Evolutionary conservation across 345 rosid species (phyloP).

Genomic region (Zanthoxylum bungeanum): DNA sequence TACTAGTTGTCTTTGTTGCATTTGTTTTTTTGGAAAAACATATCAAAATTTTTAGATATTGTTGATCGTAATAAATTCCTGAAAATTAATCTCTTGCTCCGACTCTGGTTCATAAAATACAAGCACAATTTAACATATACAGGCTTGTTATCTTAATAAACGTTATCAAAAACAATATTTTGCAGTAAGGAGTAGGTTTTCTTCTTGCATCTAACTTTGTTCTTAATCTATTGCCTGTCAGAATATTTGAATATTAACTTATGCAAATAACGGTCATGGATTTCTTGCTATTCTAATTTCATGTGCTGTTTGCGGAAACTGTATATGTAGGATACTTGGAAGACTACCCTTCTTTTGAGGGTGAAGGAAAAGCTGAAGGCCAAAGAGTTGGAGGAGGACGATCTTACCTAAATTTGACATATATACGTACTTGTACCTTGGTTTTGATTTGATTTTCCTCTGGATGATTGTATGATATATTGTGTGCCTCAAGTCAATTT

Average conservation of each 20-base stretch:
- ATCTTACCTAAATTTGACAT: conserved; percentile 64
- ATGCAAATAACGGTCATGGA: background rate
- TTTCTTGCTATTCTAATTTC: background rate
- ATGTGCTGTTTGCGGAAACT: background rate
- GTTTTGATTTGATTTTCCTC: conserved; percentile 19
- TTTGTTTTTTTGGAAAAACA: background rate
- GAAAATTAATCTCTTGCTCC: background rate
- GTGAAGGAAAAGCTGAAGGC: conserved; percentile 98
- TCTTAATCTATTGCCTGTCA: background rate
- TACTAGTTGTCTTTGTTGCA: background rate
- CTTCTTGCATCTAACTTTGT: background rate
- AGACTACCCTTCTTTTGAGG: conserved; percentile 89
- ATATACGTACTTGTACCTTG: background rate
- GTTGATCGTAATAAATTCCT: background rate
- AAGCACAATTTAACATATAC: background rate
- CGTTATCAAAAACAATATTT: background rate
- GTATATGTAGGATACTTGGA: conserved; percentile 74
- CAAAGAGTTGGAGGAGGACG: conserved; percentile 93
- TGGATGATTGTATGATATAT: conserved; percentile 23
- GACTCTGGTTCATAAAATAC: background rate
- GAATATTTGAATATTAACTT: background rate
- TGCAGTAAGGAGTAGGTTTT: background rate
- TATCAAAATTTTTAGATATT: background rate
- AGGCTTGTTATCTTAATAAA: background rate
- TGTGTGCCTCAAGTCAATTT: conserved; percentile 9